Base-by-base conservation (phyloP, 2,329 filamentous ascomycete species). In the Aspergillus chevalieri region DNA sequence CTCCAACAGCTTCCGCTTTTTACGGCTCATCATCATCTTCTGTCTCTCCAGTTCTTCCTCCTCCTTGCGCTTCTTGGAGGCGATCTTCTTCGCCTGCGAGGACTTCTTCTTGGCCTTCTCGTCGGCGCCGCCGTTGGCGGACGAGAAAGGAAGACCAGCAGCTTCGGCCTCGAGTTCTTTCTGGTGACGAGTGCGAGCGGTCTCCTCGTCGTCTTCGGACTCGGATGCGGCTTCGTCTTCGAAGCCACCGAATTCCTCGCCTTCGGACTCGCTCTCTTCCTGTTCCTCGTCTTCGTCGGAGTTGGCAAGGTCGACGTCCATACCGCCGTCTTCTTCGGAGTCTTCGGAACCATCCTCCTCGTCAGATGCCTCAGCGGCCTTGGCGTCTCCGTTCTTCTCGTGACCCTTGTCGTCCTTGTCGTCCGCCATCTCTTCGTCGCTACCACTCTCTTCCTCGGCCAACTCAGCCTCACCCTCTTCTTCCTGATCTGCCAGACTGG, bases 21-120 rank as follows among this genome's bases (percentile, higher is more conserved):
- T 93, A 72, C 94, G 88, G 71, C 87, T 88, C 78, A 97, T 85
- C 93, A 98, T 98, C 76, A 94, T 93, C 82, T 95, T 96, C 68
- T 89, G 86, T 55, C 92, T 81, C 71, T 95, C 90, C 51, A 94
- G 72, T 62, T 97, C 91, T 71, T 97, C 93, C 3, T 86, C 84
- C 65, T 93, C 87, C 63, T 80, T 74, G 56, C 72, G 73, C 61
- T 82, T 80, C 66, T 78, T 79, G 52, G 83, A 81, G 33, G 83
- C 81, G 72, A 87, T 85, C 75, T 85, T 86, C 58, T 81, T 78
- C 26, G 85, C 75, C 61, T 82, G 82, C 65, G 87, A 86, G 58
- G 78, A 81, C 14, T 82, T 84, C 59, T 88, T 86, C 58, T 85
- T 82, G 71, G 86, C 51, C 74, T 76, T 69, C 79, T 83, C 63